Evolutionary conservation across 352 stramenopile genomes (phyloP).

Genomic region (Globisporangium barbulae): DNA sequence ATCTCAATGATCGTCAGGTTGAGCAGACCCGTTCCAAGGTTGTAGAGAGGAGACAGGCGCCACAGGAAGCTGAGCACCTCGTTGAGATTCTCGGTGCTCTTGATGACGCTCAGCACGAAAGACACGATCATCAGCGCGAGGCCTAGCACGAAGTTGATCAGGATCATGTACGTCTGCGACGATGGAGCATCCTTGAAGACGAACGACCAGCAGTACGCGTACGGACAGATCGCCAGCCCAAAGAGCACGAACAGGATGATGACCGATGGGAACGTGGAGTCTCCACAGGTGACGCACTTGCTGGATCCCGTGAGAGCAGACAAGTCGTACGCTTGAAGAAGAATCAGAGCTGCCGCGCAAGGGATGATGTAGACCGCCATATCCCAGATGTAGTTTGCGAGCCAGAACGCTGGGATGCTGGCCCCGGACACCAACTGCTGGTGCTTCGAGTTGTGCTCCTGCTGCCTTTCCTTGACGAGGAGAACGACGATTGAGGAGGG

Average conservation of each 20-base stretch:
- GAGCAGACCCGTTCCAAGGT: conserved; percentile 50
- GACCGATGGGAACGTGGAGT: conserved; percentile 29
- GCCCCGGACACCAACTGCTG: conserved; percentile 94
- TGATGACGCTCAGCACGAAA: conserved; percentile 33
- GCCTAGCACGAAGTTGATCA: conserved; percentile 62
- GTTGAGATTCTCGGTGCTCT: conserved; percentile 26
- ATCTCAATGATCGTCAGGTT: conserved; percentile 26
- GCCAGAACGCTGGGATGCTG: conserved; percentile 92
- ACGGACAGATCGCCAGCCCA: conserved; percentile 56
- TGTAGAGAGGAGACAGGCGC: conserved; percentile 54
- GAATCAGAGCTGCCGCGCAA: conserved; percentile 31
- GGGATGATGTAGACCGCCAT: conserved; percentile 86
- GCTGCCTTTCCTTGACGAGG: conserved; percentile 92
- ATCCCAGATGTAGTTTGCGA: conserved; percentile 94
- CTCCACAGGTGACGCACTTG: conserved; percentile 22
- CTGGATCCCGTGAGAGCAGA: conserved; percentile 24
- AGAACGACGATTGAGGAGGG: conserved; percentile 91
- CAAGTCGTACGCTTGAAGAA: conserved; percentile 36
- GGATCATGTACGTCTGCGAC: conserved; percentile 41
- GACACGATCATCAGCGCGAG: conserved; percentile 58
- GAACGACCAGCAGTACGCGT: conserved; percentile 59
- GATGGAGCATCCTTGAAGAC: conserved; percentile 49
- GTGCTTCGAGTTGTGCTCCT: conserved; percentile 93
- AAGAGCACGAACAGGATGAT: conserved; percentile 59
- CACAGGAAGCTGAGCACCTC: conserved; percentile 48